Base-by-base conservation (phyloP, 2,329 filamentous ascomycete species). In the Lojkania enalia region DNA sequence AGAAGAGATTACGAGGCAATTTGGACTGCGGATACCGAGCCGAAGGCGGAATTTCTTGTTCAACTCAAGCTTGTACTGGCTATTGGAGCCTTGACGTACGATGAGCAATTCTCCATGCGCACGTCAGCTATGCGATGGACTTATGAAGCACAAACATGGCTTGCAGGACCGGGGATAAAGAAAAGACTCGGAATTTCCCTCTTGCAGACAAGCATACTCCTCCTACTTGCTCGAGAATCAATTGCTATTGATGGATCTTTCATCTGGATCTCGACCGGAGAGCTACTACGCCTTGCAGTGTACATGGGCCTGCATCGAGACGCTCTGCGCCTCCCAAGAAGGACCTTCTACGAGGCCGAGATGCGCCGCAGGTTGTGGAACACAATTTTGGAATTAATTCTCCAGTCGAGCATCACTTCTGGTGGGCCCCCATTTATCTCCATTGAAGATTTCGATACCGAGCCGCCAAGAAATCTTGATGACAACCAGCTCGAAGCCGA, bases 51-150 rank as follows among this genome's bases (percentile, higher is more conserved):
- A 0, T 84, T 84, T 37, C 46, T 83, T 1, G 72, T 83, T 12
- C 80, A 80, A 35, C 50, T 84, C 2, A 82, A 84, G 51, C 65
- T 85, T 0, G 73, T 84, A 0, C 61, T 85, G 3, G 80, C 82
- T 0, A 75, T 85, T 14, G 83, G 82, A 0, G 74, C 79, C 1
- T 66, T 71, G 1, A 67, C 70, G 0, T 75, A 79, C 44, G 78
- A 84, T 39, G 71, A 77, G 0, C 48, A 63, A 0, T 83, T 80
- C 43, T 77, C 74, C 0, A 52, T 82, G 25, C 74, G 79, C 5
- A 39, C 65, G 4, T 69, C 71, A 0, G 81, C 81, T 0, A 66
- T 76, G n/a, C 71, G 64, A 20, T 85, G 81, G 82, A 65, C 83
- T 0, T 78, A 79, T 42, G 80, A 83, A 49, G 81, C 76, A 0